Conservation (phyloP, 306 rosid genomes). For the cucumber (Cucumis sativus) region Cucumber_9930_V3 NC_026659.2:25941001-25941500, state of each 20-base stretch:
- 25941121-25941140: background rate
- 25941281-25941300: slow-evolving; percentile 39
- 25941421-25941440: slow-evolving; percentile 96
- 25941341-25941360: background rate
- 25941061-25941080: slow-evolving; percentile 85
- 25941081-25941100: background rate
- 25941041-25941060: slow-evolving; percentile 52
- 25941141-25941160: background rate
- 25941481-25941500: slow-evolving; percentile 68
- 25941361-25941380: background rate
- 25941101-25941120: background rate
- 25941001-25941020: slow-evolving; percentile 71
- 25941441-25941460: slow-evolving; percentile 86
- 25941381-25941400: background rate
- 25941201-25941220: slow-evolving; percentile 79
- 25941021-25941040: slow-evolving; percentile 46
- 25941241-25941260: slow-evolving; percentile 91
- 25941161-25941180: background rate
- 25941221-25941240: slow-evolving; percentile 63
- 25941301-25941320: slow-evolving; percentile 62
- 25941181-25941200: slow-evolving; percentile 4
- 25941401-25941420: slow-evolving; percentile 81
- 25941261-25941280: slow-evolving; percentile 63
- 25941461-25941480: slow-evolving; percentile 78
- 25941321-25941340: slow-evolving; percentile 44